Evolutionary conservation across 192 early-diverging fungal genomes (phyloP).

Genomic region (Umbelopsis isabellina): DNA sequence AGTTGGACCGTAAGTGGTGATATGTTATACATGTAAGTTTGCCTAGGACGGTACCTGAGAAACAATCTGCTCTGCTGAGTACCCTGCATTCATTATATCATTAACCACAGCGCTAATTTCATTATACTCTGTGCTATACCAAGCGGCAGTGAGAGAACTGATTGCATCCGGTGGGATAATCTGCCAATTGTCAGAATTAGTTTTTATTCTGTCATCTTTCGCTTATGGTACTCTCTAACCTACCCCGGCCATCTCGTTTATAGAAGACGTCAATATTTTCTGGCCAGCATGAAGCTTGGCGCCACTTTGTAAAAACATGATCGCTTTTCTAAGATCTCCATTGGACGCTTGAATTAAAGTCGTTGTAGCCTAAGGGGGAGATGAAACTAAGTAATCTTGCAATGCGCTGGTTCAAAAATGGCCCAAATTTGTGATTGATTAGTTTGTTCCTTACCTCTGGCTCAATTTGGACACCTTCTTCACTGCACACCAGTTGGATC

Average conservation of each 20-base stretch:
- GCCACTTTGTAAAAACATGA: constrained; percentile 90
- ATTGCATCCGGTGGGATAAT: constrained; percentile 70
- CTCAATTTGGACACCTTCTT: constrained; percentile 67
- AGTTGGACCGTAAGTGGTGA: background rate
- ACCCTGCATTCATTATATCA: constrained; percentile 69
- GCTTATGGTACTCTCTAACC: constrained; percentile 3
- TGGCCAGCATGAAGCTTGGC: constrained; percentile 57
- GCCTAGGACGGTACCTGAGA: constrained; percentile 55
- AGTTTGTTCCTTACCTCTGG: constrained; percentile 45
- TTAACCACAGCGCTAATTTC: constrained; percentile 57
- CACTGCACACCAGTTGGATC: constrained; percentile 64
- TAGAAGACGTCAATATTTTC: constrained; percentile 52
- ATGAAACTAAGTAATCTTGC: too few relatives aligned
- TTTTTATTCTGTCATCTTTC: constrained; percentile 7
- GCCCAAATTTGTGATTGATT: constrained; percentile 12
- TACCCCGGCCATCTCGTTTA: constrained; percentile 86
- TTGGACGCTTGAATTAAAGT: constrained; percentile 74
- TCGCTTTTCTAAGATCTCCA: constrained; percentile 92
- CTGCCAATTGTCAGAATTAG: constrained; percentile 34
- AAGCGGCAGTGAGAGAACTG: constrained; percentile 58
- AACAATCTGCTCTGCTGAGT: constrained; percentile 74
- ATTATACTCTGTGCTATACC: constrained; percentile 50
- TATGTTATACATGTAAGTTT: background rate
- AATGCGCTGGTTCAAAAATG: too few relatives aligned
- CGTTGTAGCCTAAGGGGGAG: constrained; percentile 52